A percentile compares a stretch with the other conserved stretches of the same genome.
Conservation (phyloP, 176 grass and related monocot genomes). For the Musa itinerans region DNA sequence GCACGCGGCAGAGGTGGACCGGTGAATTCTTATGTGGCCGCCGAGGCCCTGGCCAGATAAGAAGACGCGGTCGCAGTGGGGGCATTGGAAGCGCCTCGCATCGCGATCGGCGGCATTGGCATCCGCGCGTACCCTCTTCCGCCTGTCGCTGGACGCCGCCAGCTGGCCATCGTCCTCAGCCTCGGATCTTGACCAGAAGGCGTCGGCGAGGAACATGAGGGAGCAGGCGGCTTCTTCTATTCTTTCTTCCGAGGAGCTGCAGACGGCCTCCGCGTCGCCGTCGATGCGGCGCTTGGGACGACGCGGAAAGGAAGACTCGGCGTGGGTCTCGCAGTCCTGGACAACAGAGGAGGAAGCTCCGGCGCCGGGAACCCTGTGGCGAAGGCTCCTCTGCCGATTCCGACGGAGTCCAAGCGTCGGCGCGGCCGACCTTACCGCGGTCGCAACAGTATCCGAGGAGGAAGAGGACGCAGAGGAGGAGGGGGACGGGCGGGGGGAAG, state of each 20-base stretch:
- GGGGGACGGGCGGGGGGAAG: background rate
- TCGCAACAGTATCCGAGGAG: background rate
- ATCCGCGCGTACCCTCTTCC: background rate
- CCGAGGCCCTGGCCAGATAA: slow-evolving; percentile 34
- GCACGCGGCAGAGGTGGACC: slow-evolving; percentile 9
- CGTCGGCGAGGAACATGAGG: slow-evolving; percentile 60
- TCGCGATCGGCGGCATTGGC: background rate
- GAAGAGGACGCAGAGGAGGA: background rate
- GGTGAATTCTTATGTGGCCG: slow-evolving; percentile 40
- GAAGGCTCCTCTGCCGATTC: background rate
- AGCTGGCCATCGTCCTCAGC: too few species aligned
- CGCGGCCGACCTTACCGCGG: background rate
- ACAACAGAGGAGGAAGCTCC: background rate
- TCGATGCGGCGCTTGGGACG: too few species aligned
- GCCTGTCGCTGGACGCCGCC: background rate
- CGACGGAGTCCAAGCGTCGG: background rate
- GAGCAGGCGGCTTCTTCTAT: too few species aligned
- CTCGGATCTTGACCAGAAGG: slow-evolving; percentile 55
- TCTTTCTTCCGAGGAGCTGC: too few species aligned
- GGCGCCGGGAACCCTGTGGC: background rate
- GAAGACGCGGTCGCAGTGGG: slow-evolving; percentile 40
- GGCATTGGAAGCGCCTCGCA: slow-evolving; percentile 23
- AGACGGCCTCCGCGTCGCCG: too few species aligned
- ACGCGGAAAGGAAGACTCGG: background rate
- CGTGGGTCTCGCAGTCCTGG: background rate